Evolutionary conservation across 768 basidiomycete species (phyloP), one percentile per base, ranked within the genome.

Genomic region (Filobasidium wieringae): DNA sequence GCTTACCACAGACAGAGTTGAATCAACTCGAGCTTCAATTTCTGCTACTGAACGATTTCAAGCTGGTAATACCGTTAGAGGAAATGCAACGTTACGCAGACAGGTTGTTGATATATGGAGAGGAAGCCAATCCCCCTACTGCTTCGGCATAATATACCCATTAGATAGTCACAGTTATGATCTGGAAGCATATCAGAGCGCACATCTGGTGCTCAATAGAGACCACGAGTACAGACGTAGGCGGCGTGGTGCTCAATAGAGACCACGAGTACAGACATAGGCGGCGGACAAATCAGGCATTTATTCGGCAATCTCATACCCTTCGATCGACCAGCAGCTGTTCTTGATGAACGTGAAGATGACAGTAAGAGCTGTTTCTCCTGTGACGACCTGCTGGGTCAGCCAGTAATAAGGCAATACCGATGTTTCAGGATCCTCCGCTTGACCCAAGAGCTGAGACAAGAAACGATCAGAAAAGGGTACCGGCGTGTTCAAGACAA

Each of bases 11-110:
- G 33, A 89, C 93, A 71, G 75, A 76, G 52, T 82, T 99, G 51
- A 97, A 99, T 73, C 88, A 92, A 68, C 83, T 99, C 52, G 95
- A 99, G 69, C 83, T 99, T 1, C 95, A 97, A 64, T 99, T 99
- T 71, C 79, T 97, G 5, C 84, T 97, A 6, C 80, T 97, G 7
- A 99, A 97, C 74, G 88, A 97, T 76, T 99, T 99, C 69, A 78
- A 82, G 15, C 80, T 99, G 53, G 85, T 86, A 66, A 88, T 99
- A 66, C 82, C 86, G 1, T 78, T 81, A 8, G 82, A 86, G 17
- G 93, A 97, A 74, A 90, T 97, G 86, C 89, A 95, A 73, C 81
- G 82, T 53, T 99, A 96, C 72, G 90, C 90, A 1, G 87, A 91
- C 66, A 85, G 91, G 63, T 81, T 99, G 53, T 79, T 93, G 53